These are phyloP conservation scores for Globisporangium apiculatum DNA, from an alignment of 352 stramenopile species.

Conservation along the genomic window DNA sequence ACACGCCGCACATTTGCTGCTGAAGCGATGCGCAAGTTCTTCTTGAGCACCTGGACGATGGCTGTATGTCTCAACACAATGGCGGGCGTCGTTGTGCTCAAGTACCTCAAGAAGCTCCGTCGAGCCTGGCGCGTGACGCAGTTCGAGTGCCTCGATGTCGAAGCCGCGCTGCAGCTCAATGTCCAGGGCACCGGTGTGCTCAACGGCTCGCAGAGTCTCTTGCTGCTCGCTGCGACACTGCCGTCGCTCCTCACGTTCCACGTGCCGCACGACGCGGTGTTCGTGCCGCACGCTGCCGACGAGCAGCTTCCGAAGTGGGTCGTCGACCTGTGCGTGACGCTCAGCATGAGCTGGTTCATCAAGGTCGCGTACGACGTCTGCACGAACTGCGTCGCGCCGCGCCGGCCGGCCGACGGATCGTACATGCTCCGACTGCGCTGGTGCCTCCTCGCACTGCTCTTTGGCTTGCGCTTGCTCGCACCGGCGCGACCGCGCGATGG, in stretches of 20 bases:
- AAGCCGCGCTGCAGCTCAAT: constrained; percentile 35
- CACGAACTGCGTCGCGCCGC: constrained; percentile 25
- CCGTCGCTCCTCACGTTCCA: constrained; percentile 30
- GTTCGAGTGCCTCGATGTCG: constrained; percentile 28
- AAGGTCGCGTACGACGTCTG: constrained; percentile 39
- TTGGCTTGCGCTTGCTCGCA: constrained; percentile 18
- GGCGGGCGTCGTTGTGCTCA: constrained; percentile 28
- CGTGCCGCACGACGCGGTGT: constrained; percentile 18
- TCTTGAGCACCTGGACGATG: constrained; percentile 33
- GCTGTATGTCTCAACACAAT: constrained; percentile 43
- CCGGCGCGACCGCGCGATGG: constrained; percentile 12
- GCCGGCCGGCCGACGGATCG: constrained; percentile 22
- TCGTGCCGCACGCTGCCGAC: constrained; percentile 16
- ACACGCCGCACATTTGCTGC: constrained; percentile 6
- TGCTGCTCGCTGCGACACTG: constrained; percentile 24
- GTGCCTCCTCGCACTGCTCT: constrained; percentile 23
- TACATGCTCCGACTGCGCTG: constrained; percentile 28
- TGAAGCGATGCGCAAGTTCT: constrained; percentile 34
- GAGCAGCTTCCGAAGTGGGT: constrained; percentile 12
- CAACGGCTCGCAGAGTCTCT: constrained; percentile 29
- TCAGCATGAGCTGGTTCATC: constrained; percentile 48
- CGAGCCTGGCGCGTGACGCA: constrained; percentile 23
- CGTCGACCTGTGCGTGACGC: constrained; percentile 29
- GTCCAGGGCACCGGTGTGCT: constrained; percentile 36
- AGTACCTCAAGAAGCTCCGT: constrained; percentile 34